These are phyloP conservation scores for Fusarium nisikadoi DNA, from an alignment of 2,329 filamentous ascomycete species.

Conservation along the genomic window DNA sequence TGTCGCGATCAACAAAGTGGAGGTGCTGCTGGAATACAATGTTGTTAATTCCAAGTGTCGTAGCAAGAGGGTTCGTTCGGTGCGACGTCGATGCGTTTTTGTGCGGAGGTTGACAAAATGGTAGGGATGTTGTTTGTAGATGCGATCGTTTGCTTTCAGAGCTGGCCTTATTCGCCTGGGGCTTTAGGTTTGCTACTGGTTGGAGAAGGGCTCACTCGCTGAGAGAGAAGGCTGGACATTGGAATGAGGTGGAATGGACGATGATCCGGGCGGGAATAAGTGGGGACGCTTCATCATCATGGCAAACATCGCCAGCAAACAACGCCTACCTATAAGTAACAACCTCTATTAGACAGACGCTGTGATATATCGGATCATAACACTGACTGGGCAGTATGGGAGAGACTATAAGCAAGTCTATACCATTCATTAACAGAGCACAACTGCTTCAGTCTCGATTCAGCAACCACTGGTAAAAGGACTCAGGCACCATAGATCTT, in stretches of 20 bases:
- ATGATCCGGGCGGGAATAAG: constrained; percentile 51
- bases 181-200: constrained; percentile 37
- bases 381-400: constrained; percentile 20
- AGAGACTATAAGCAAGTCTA: not conserved
- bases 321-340: not conserved
- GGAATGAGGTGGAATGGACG: constrained; percentile 31
- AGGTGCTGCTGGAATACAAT: constrained; percentile 4
- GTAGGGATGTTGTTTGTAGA: constrained; percentile 34
- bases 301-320: constrained; percentile 32
- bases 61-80: constrained; percentile 24
- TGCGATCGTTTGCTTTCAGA: constrained; percentile 31
- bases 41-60: constrained; percentile 28
- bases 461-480: too few relatives aligned
- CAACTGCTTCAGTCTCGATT: not conserved
- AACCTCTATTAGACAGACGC: not conserved
- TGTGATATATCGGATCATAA: not conserved
- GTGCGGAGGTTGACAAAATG: constrained; percentile 40
- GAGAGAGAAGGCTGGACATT: constrained; percentile 37
- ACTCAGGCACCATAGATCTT: not conserved
- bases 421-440: accelerated
- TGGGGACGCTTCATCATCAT: constrained; percentile 52
- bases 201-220: constrained; percentile 37
- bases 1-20: constrained; percentile 39
- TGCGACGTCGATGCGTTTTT: constrained; percentile 35
- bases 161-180: constrained; percentile 31